Conservation (phyloP, 2,329 filamentous ascomycete genomes). For the Cercospora citrullina region DNA sequence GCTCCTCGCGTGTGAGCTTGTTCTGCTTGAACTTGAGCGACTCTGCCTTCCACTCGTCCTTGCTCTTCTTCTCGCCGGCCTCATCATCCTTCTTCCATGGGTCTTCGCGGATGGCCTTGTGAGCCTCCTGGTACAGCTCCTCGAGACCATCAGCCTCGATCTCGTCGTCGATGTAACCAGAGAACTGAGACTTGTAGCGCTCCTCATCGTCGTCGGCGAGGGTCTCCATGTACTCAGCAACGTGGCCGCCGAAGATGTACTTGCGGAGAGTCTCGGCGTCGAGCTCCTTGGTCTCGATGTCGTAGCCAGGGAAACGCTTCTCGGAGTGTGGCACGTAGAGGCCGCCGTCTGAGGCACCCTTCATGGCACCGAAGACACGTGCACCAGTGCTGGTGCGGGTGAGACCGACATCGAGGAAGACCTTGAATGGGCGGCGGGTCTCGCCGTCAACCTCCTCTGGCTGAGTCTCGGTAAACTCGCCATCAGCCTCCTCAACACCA, state of each 20-base stretch:
- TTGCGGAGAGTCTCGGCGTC: slow-evolving; percentile 95
- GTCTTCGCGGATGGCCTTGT: slow-evolving; percentile 95
- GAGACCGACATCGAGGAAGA: slow-evolving; percentile 96
- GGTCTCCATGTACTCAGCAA: slow-evolving; percentile 99
- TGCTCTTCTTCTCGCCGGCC: slow-evolving; percentile 84
- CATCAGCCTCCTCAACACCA: slow-evolving; percentile 95
- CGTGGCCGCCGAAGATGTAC: slow-evolving; percentile 98
- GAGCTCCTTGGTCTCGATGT: slow-evolving; percentile 96
- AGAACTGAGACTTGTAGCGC: slow-evolving; percentile 98
- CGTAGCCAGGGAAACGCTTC: slow-evolving; percentile 99
- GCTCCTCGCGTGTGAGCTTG: slow-evolving; percentile 84
- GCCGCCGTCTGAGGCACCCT: slow-evolving; percentile 98
- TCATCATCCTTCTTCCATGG: slow-evolving; percentile 88
- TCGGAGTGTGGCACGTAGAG: slow-evolving; percentile 97
- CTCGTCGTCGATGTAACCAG: slow-evolving; percentile 95
- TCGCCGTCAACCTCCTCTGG: slow-evolving; percentile 85
- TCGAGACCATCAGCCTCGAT: slow-evolving; percentile 94
- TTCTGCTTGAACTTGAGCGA: slow-evolving; percentile 79
- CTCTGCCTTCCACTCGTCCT: slow-evolving; percentile 75
- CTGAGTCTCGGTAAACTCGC: slow-evolving; percentile 95
- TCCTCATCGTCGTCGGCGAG: slow-evolving; percentile 99
- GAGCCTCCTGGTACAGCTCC: slow-evolving; percentile 92
- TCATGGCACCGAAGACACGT: slow-evolving; percentile 98
- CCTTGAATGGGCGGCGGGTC: slow-evolving; percentile 96
- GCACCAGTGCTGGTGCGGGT: slow-evolving; percentile 96